Base-by-base conservation (phyloP, 164 flowering plant genomes). In the Vitis rotundifolia region DNA sequence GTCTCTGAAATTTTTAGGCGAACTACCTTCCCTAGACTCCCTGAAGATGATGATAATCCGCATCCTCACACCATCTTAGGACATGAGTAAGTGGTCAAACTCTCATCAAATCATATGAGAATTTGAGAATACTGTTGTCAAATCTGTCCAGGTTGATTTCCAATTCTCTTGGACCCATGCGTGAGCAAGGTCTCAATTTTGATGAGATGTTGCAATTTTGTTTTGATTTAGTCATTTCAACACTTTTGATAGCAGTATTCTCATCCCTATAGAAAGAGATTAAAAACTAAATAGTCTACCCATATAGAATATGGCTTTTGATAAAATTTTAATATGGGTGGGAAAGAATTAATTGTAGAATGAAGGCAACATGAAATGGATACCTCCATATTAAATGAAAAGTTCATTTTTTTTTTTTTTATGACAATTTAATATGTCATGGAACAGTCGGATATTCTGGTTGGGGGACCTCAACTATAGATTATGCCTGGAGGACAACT, bases 401-500 rank as follows among this genome's bases (percentile, higher is more conserved):
- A 47, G 49, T 26, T 44, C 29, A 22, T 22, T 22, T 22, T 22
- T 14, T 22, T 22, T 14, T 11, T 3, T 61, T 29, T 22, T 26
- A 60, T 14, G 22, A 12, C 7, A 57, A 49, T 56, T 3, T 67
- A 16, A 68, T 60, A 1, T 50, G 62, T 59, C 74, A 59, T 75
- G 71, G 64, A 71, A 69, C 91, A 91, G 97, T 64, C 87, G 73
- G 56, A 88, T 91, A 83, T 88, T 91, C 76, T 90, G 92, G 92
- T 84, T 90, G 11, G 94, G 94, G 60, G 97, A 91, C 79, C 93
- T 90, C 64, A 91, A 91, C 80, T 90, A 91, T 64, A 87, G 94
- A 68, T 64, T 91, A 59, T 78, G 67, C 76, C 72, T 87, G 80
- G 88, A 86, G 68, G 88, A 89, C 76, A 75, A 71, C 52, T 76